These are phyloP conservation scores for Ochetophila trinervis DNA, from an alignment of 306 rosid species.

Conservation along the genomic window DNA sequence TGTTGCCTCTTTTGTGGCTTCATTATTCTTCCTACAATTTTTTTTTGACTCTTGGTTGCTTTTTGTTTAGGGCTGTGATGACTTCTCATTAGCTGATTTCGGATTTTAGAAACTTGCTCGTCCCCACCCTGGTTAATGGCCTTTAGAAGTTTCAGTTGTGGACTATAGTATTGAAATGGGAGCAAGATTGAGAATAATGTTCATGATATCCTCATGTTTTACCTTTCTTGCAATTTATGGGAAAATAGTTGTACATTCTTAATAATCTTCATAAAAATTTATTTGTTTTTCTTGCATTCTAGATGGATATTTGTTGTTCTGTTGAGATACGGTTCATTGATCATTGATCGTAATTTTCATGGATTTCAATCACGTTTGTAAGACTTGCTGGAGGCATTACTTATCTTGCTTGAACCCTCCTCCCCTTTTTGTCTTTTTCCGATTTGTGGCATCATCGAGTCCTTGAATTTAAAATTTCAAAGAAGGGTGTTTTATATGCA, in stretches of 20 bases:
- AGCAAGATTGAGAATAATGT: neutral
- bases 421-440: no score
- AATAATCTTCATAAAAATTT: slow-evolving; percentile 16
- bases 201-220: neutral
- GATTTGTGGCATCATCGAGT: no score
- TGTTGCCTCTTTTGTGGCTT: slow-evolving; percentile 1
- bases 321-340: slow-evolving; percentile 50
- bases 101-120: slow-evolving; percentile 48
- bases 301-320: slow-evolving; percentile 90
- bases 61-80: slow-evolving; percentile 75
- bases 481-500: no score
- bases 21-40: slow-evolving; percentile 16
- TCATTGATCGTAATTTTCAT: slow-evolving; percentile 38
- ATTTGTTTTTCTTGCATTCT: slow-evolving; percentile 46
- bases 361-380: slow-evolving; percentile 53
- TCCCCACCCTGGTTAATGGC: slow-evolving; percentile 31
- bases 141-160: slow-evolving; percentile 23
- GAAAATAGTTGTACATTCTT: slow-evolving; percentile 1
- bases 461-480: no score
- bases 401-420: neutral
- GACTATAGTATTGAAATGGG: neutral
- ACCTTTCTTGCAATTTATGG: slow-evolving; percentile 10
- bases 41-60: slow-evolving; percentile 48
- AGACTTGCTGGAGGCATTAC: slow-evolving; percentile 34
- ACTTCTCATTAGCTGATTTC: slow-evolving; percentile 46